Conservation (phyloP, 2,329 filamentous ascomycete species). For the Botrytis squamosa region DNA sequence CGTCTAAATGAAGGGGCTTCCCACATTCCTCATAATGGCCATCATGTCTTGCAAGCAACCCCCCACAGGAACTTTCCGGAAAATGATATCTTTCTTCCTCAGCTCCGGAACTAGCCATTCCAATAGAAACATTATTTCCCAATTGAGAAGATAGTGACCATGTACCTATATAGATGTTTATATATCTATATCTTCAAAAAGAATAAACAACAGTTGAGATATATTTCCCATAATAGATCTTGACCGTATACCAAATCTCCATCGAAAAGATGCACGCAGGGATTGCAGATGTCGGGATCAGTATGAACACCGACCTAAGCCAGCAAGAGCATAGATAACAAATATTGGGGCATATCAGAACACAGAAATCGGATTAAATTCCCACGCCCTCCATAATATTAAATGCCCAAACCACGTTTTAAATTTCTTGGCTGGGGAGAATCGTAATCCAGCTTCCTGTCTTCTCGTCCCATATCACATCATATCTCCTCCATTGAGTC, state of each 20-base stretch:
- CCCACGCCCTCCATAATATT: not conserved
- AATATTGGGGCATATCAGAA: not conserved
- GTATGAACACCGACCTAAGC: not conserved
- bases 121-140: not conserved
- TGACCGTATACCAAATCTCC: not conserved
- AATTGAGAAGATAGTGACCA: not conserved
- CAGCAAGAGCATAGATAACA: not conserved
- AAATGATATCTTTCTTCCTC: not conserved
- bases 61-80: not conserved
- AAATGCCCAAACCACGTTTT: constrained; percentile 1
- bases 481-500: not conserved
- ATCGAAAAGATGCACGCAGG: constrained; percentile 6
- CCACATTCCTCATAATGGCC: constrained; percentile 5
- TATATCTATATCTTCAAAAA: not conserved
- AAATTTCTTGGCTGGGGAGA: not conserved
- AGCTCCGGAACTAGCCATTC: not conserved
- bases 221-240: not conserved
- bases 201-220: not conserved
- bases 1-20: not conserved
- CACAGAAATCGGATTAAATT: not conserved
- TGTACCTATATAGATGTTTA: not conserved
- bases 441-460: not conserved
- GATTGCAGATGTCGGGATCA: not conserved
- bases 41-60: constrained; percentile 3
- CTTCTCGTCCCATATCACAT: not conserved